phyloP scores from a whole-genome alignment of 495 filamentous ascomycete species.

The Talaromyces thailandensis region DNA sequence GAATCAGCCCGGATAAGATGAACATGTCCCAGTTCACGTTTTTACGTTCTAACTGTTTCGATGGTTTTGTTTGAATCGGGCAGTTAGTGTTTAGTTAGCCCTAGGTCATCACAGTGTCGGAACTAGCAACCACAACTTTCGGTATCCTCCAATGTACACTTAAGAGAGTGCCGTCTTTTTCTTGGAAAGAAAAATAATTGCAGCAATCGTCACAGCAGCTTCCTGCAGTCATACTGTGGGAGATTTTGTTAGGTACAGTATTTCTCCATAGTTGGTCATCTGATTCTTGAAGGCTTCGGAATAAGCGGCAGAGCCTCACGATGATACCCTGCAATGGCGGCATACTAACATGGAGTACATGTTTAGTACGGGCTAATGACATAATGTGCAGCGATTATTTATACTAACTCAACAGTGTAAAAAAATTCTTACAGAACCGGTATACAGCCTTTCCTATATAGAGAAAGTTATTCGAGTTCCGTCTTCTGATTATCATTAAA shows the following conservation, averaged over 20 bases:
- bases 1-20: background rate
- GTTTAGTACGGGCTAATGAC: background rate
- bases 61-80: background rate
- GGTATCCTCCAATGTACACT: too few species aligned
- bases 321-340: background rate
- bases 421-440: too few species aligned
- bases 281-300: background rate
- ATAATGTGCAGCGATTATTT: too few species aligned
- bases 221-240: background rate
- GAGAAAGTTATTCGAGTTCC: too few species aligned
- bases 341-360: background rate
- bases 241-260: background rate
- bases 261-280: background rate
- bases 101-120: background rate
- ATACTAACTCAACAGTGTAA: too few species aligned
- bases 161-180: too few species aligned
- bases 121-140: too few species aligned
- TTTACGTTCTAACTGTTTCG: background rate
- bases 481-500: too few species aligned
- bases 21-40: background rate
- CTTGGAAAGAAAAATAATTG: background rate
- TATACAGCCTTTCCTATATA: too few species aligned
- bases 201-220: background rate
- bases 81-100: background rate
- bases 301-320: background rate